Evolutionary conservation across 2,329 filamentous ascomycete genomes (phyloP).

Genomic region (Pezicula radicicola): DNA sequence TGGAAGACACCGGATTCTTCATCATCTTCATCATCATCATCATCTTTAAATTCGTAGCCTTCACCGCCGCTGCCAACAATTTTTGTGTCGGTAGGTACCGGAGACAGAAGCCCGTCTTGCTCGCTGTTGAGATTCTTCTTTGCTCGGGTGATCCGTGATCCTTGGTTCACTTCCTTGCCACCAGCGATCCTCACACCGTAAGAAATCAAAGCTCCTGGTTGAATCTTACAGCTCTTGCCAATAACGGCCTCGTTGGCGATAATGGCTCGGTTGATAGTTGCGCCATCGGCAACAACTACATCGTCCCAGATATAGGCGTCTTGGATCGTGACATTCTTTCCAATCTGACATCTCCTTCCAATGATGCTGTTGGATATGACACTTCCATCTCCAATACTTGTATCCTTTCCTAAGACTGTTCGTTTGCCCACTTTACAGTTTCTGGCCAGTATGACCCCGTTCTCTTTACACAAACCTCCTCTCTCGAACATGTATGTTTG

Average conservation of each 20-base stretch:
- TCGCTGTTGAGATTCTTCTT: constrained; percentile 36
- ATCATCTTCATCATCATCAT: constrained; percentile 57
- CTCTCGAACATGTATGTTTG: constrained; percentile 73
- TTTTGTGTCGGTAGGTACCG: constrained; percentile 41
- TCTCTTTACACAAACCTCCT: constrained; percentile 74
- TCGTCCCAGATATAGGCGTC: constrained; percentile 89
- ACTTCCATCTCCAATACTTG: constrained; percentile 70
- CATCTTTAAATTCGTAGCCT: constrained; percentile 64
- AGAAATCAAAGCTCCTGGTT: constrained; percentile 74
- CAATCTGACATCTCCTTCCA: constrained; percentile 82
- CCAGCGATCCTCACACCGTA: constrained; percentile 73
- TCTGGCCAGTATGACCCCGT: constrained; percentile 69
- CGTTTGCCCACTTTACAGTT: constrained; percentile 67
- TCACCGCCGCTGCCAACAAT: constrained; percentile 57
- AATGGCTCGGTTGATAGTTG: constrained; percentile 68
- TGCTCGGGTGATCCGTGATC: constrained; percentile 37
- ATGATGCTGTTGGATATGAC: constrained; percentile 74
- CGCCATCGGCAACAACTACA: constrained; percentile 71
- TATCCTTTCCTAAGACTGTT: constrained; percentile 74
- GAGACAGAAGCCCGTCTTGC: constrained; percentile 10
- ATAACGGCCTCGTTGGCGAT: constrained; percentile 71
- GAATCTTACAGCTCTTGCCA: constrained; percentile 67
- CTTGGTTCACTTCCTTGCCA: constrained; percentile 41
- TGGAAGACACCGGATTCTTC: constrained; percentile 55
- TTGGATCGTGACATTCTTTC: constrained; percentile 75